Conservation (phyloP, 2,329 filamentous ascomycete genomes). For the Penicillium sp. region DNA sequence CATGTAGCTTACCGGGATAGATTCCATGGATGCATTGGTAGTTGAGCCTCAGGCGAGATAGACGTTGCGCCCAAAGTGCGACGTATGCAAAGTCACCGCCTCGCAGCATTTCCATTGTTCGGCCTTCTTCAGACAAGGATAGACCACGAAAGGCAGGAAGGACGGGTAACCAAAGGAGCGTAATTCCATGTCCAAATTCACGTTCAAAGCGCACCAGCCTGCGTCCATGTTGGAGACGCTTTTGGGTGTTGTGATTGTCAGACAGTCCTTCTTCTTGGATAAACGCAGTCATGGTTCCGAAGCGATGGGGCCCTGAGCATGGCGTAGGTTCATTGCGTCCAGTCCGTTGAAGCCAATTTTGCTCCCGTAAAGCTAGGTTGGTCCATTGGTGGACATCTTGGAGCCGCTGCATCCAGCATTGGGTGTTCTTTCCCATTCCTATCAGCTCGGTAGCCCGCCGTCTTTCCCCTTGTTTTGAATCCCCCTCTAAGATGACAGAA, state of each 20-base stretch:
- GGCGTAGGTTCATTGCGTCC: no score
- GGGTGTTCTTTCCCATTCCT: no score
- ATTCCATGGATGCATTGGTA: not conserved
- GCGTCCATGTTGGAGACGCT: constrained; percentile 1
- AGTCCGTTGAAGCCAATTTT: no score
- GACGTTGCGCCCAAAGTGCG: not conserved
- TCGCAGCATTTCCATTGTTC: not conserved
- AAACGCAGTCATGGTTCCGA: no score
- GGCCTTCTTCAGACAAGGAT: not conserved
- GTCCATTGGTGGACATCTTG: no score
- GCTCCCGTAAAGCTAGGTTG: no score
- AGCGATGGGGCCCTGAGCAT: no score
- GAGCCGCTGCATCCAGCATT: no score
- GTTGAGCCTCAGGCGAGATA: not conserved
- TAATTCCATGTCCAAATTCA: constrained; percentile 1
- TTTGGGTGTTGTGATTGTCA: not conserved
- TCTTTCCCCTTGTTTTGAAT: no score
- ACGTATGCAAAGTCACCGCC: not conserved
- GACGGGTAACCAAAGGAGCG: not conserved
- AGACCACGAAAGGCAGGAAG: not conserved
- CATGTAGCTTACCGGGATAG: not conserved
- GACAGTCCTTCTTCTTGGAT: no score
- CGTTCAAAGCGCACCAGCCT: not conserved
- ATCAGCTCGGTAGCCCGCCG: no score
- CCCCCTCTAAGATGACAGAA: no score